Percentiles rank a stretch among this genome's conserved stretches.
Evolutionary conservation across 768 basidiomycete species (phyloP).

Genomic region (Tricholoma saponaceum): DNA sequence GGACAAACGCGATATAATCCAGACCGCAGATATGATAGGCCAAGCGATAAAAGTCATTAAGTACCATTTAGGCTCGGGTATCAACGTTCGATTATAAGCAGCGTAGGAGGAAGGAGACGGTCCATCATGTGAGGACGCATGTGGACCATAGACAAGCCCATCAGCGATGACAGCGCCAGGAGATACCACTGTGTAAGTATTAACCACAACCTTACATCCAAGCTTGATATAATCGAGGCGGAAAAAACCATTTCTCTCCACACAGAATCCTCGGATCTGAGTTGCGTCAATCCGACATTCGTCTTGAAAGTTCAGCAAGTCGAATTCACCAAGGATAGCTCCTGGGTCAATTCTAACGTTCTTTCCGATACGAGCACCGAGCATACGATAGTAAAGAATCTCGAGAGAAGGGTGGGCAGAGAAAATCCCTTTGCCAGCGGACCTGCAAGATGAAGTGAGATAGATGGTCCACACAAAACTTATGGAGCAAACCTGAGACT

Average conservation of each 20-base stretch:
- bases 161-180: constrained; percentile 35
- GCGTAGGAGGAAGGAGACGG: constrained; percentile 33
- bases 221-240: constrained; percentile 35
- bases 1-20: constrained; percentile 28
- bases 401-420: constrained; percentile 31
- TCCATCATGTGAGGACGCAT: constrained; percentile 38
- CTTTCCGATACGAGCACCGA: constrained; percentile 40
- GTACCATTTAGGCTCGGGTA: constrained; percentile 25
- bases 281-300: constrained; percentile 40
- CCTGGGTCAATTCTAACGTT: constrained; percentile 35
- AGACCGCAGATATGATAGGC: constrained; percentile 34
- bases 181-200: constrained; percentile 40
- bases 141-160: constrained; percentile 39
- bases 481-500: constrained; percentile 21
- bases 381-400: constrained; percentile 39
- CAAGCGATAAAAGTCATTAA: constrained; percentile 34
- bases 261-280: constrained; percentile 38
- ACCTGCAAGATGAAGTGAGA: constrained; percentile 12
- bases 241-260: constrained; percentile 42
- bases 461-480: neutral
- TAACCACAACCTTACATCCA: constrained; percentile 34
- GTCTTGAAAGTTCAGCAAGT: constrained; percentile 39
- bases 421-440: constrained; percentile 41
- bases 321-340: constrained; percentile 40
- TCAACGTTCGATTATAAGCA: constrained; percentile 35